Evolutionary conservation across 352 stramenopile species (phyloP).

Genomic region (Saprolegnia diclina): DNA sequence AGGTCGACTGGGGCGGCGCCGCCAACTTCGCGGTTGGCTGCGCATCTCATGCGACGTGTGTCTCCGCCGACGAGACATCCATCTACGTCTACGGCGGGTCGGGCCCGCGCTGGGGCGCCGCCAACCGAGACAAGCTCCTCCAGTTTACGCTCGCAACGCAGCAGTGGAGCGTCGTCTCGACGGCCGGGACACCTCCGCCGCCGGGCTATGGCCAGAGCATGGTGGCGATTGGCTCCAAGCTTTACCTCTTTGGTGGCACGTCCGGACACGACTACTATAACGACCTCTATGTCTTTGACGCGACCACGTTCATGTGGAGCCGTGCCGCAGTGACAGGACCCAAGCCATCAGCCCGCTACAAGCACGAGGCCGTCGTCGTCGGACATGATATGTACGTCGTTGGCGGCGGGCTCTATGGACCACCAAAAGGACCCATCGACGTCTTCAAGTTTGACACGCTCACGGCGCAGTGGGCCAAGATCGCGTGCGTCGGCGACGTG

Average conservation of each 20-base stretch:
- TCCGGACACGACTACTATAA: constrained; percentile 79
- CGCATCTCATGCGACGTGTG: constrained; percentile 70
- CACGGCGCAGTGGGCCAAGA: constrained; percentile 56
- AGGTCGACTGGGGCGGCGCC: neutral
- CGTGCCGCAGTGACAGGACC: constrained; percentile 58
- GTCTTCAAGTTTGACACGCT: constrained; percentile 71
- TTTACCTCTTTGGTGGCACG: constrained; percentile 78
- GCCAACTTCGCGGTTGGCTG: constrained; percentile 40
- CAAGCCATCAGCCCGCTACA: constrained; percentile 71
- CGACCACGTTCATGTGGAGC: constrained; percentile 59
- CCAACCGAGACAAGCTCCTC: constrained; percentile 80
- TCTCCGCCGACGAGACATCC: constrained; percentile 63
- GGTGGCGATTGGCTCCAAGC: constrained; percentile 68
- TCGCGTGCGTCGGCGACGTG: constrained; percentile 54
- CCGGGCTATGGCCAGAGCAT: constrained; percentile 73
- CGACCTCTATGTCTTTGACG: constrained; percentile 78
- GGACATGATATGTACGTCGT: constrained; percentile 75
- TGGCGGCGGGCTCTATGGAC: constrained; percentile 72
- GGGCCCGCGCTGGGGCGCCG: constrained; percentile 73
- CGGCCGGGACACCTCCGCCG: constrained; percentile 55
- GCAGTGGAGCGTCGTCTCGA: constrained; percentile 75
- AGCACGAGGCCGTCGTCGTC: constrained; percentile 65
- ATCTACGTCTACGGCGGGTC: constrained; percentile 75
- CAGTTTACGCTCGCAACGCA: constrained; percentile 74
- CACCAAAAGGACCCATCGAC: constrained; percentile 73